Evolutionary conservation across 768 basidiomycete genomes (phyloP), one percentile per base, ranked within the genome.

Genomic region (Lyophyllum semitale): DNA sequence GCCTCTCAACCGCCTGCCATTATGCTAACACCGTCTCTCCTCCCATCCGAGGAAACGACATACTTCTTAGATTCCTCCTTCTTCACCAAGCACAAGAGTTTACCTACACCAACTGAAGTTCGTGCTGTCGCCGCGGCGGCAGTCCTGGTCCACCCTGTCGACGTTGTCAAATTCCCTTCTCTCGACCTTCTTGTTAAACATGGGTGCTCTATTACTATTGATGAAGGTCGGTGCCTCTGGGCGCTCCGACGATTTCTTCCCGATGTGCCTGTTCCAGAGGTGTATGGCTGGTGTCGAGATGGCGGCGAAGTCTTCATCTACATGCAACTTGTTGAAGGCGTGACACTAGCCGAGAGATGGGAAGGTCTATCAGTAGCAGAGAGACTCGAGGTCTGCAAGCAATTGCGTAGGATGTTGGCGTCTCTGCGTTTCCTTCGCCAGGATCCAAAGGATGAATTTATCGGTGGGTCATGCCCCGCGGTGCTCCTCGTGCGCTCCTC

Each of bases 221-320:
- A 6, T 20, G 60, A 59, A 37, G 54, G 57, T 18, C 60, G 58
- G 41, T 41, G 45, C 11, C 57, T 61, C 18, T 59, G 58, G 58
- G 17, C 48, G 26, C 30, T 62, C 7, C 12, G 35, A 17, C 8
- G 6, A 30, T 46, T 26, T n/a, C 44, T 42, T 22, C 48, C 45
- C 22, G 32, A 58, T 9, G 43, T 59, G 38, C 57, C 45, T n/a
- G 53, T 56, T 9, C 57, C 60, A 8, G 48, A 33, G 50, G 60
- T 61, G 20, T 58, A 54, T 42, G 57, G 54, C 17, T 59, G 58
- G 57, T 58, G 57, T 38, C 12, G 51, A 53, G 53, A 55, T 47
- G 40, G 29, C 15, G 49, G 37, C 11, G 43, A 61, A 23, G 44
- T 18, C n/a, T 61, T 61, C 44, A 33, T 58, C n/a, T 61, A 61